Percentiles rank a stretch among this genome's conserved stretches.
Evolutionary conservation across 2,329 filamentous ascomycete species (phyloP).

Genomic region (Geosmithia flava): DNA sequence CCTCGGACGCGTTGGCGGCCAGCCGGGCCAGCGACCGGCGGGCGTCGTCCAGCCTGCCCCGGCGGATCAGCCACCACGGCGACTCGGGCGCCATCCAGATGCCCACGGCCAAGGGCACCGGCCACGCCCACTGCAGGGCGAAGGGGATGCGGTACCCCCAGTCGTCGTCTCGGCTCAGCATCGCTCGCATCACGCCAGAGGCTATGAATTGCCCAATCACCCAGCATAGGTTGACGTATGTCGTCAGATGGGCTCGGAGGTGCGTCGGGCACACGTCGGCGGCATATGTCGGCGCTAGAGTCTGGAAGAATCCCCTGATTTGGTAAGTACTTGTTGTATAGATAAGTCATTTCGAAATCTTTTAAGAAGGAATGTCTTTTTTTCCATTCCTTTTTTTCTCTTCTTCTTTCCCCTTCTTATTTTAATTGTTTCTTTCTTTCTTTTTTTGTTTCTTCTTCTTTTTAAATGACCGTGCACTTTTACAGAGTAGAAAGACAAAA

Average conservation of each 20-base stretch:
- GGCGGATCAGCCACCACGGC: slow-evolving; percentile 30
- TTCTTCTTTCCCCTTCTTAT: too few species aligned
- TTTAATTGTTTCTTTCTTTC: too few species aligned
- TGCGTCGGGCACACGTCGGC: slow-evolving; percentile 31
- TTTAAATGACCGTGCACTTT: too few species aligned
- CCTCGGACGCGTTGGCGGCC: slow-evolving; percentile 14
- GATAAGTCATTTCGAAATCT: too few species aligned
- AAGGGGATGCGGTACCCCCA: slow-evolving; percentile 31
- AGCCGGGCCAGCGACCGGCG: slow-evolving; percentile 25
- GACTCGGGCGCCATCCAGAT: slow-evolving; percentile 26
- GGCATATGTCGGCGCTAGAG: slow-evolving; percentile 33
- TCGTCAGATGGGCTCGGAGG: slow-evolving; percentile 34
- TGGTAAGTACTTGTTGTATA: background rate
- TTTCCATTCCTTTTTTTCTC: too few species aligned
- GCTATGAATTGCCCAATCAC: slow-evolving; percentile 24
- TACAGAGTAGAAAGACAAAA: background rate
- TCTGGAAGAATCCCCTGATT: slow-evolving; percentile 26
- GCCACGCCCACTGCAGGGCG: slow-evolving; percentile 29
- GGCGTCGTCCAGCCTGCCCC: slow-evolving; percentile 19
- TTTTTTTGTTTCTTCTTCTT: too few species aligned
- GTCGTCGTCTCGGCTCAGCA: slow-evolving; percentile 18
- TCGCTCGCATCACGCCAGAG: slow-evolving; percentile 21
- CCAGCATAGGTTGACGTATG: slow-evolving; percentile 19
- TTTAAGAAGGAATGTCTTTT: too few species aligned
- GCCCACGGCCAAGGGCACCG: slow-evolving; percentile 21